phyloP scores from a whole-genome alignment of 441 rosid species.

The Arabidopsis hybrid region DNA sequence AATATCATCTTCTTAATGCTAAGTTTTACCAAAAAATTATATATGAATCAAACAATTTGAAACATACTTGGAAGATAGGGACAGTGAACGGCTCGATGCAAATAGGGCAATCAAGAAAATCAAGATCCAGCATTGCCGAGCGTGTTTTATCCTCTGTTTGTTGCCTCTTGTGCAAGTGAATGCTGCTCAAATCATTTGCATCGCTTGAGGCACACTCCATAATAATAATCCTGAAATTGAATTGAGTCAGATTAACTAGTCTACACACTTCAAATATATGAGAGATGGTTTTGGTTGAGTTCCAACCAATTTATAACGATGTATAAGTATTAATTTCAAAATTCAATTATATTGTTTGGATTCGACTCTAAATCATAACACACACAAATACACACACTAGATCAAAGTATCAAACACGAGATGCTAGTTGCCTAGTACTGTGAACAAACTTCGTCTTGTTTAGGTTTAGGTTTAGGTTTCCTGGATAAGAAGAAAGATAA shows the following conservation, averaged over 20 bases:
- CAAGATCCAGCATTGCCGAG: neutral
- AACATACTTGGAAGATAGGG: slow-evolving; percentile 23
- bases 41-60: neutral
- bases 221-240: neutral
- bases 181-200: neutral
- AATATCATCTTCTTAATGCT: neutral
- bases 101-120: slow-evolving; percentile 24
- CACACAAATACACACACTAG: too few relatives aligned
- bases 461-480: neutral
- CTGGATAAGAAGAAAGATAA: too few relatives aligned
- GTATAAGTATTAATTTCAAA: neutral
- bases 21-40: neutral
- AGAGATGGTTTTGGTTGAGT: neutral
- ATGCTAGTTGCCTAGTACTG: too few relatives aligned
- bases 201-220: neutral
- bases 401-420: too few relatives aligned
- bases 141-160: neutral
- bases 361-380: neutral
- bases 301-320: neutral
- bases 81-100: slow-evolving; percentile 14
- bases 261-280: neutral
- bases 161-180: neutral
- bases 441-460: too few relatives aligned
- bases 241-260: neutral
- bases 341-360: neutral